Conservation (phyloP, 305 asterid species). For the Ilex paraguariensis region DNA sequence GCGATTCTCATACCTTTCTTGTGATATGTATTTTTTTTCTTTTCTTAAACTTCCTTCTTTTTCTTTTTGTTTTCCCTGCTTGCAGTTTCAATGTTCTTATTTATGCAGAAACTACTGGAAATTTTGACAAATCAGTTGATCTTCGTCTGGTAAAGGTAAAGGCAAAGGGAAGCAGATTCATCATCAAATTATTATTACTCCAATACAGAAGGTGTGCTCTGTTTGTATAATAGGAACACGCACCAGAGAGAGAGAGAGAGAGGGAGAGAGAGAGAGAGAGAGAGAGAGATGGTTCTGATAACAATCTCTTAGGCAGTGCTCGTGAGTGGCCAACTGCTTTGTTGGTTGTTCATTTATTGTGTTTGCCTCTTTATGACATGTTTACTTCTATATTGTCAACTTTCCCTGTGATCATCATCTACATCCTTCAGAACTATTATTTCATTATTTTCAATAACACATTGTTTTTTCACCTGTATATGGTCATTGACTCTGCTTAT, state of each 20-base stretch:
- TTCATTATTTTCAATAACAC: constrained; percentile 11
- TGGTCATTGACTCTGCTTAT: constrained; percentile 2
- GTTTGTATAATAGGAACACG: neutral
- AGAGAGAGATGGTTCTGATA: constrained; percentile 14
- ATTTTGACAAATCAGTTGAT: constrained; percentile 26
- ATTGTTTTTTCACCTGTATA: constrained; percentile 9
- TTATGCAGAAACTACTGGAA: constrained; percentile 41
- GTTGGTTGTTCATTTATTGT: constrained; percentile 52
- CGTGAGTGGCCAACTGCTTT: constrained; percentile 63
- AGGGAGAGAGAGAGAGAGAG: neutral
- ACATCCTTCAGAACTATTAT: constrained; percentile 6
- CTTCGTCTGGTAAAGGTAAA: constrained; percentile 27
- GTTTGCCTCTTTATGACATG: constrained; percentile 25
- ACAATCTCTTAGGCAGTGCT: constrained; percentile 24
- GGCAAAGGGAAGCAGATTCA: constrained; percentile 36
- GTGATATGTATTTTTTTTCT: constrained; percentile 41
- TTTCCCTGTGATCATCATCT: constrained; percentile 26
- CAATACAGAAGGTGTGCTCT: neutral
- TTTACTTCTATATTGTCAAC: constrained; percentile 19
- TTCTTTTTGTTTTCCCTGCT: constrained; percentile 11
- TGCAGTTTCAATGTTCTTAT: constrained; percentile 19
- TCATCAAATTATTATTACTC: constrained; percentile 16
- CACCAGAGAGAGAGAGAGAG: no score
- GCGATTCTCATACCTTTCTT: constrained; percentile 50
- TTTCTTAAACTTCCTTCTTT: constrained; percentile 3